phyloP scores from a whole-genome alignment of 352 stramenopile genomes.

The Pythium plurisporium region DNA sequence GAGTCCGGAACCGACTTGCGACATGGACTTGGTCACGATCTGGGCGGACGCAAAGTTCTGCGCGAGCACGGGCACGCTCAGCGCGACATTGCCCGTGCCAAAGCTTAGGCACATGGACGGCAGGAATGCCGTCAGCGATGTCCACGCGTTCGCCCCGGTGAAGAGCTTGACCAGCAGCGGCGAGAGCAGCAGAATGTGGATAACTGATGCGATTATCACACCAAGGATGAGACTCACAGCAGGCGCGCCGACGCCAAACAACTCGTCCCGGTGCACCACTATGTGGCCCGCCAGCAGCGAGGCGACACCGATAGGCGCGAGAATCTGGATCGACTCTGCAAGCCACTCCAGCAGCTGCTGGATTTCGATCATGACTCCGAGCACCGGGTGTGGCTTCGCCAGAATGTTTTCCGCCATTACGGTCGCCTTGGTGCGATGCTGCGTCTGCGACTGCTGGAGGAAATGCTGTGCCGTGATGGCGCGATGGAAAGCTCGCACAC shows the following conservation, averaged over 20 bases:
- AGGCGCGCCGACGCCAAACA: slow-evolving; percentile 26
- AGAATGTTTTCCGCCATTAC: slow-evolving; percentile 17
- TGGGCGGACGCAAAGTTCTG: slow-evolving; percentile 32
- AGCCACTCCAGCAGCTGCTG: slow-evolving; percentile 50
- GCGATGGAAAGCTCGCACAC: slow-evolving; percentile 23
- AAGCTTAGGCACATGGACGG: slow-evolving; percentile 38
- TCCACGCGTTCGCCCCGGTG: slow-evolving; percentile 24
- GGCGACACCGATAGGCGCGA: slow-evolving; percentile 35
- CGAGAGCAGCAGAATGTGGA: slow-evolving; percentile 33
- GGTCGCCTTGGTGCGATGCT: not conserved
- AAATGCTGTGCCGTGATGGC: slow-evolving; percentile 18
- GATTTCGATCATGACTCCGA: slow-evolving; percentile 40
- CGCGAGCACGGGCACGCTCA: slow-evolving; percentile 30
- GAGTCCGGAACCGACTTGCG: slow-evolving; percentile 24
- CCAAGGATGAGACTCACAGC: slow-evolving; percentile 37
- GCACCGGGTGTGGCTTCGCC: slow-evolving; percentile 34
- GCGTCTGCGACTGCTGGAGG: slow-evolving; percentile 8
- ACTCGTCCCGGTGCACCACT: slow-evolving; percentile 39
- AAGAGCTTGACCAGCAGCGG: slow-evolving; percentile 30
- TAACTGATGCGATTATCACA: slow-evolving; percentile 22
- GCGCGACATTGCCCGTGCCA: slow-evolving; percentile 29
- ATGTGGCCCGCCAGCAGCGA: slow-evolving; percentile 38
- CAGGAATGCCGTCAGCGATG: slow-evolving; percentile 24
- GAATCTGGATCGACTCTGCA: slow-evolving; percentile 25
- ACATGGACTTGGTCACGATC: slow-evolving; percentile 42